phyloP scores from a whole-genome alignment of 441 rosid species.

The Capsella rubella region DNA sequence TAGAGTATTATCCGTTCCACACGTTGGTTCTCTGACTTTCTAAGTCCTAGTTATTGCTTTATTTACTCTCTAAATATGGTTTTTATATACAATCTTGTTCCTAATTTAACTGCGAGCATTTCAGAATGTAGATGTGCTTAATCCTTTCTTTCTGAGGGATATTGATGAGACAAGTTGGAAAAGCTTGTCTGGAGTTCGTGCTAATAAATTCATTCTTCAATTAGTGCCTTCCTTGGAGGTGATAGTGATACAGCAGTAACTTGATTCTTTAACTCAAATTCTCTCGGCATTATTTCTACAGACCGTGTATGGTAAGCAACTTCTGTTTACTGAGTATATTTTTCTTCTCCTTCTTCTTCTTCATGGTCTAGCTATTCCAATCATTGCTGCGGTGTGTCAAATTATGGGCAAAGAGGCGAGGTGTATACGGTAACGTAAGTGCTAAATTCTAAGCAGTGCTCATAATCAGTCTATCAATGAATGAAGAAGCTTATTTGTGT shows the following conservation, averaged over 20 bases:
- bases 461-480: constrained; percentile 20
- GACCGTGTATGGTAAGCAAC: not conserved
- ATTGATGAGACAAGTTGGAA: constrained; percentile 67
- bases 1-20: constrained; percentile 49
- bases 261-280: not conserved
- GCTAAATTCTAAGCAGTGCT: not conserved
- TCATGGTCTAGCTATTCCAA: constrained; percentile 53
- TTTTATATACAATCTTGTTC: not conserved
- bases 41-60: not conserved
- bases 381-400: constrained; percentile 59
- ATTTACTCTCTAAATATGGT: not conserved
- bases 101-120: constrained; percentile 2
- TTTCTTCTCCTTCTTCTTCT: constrained; percentile 9
- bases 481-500: constrained; percentile 9
- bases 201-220: constrained; percentile 55
- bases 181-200: constrained; percentile 64
- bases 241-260: constrained; percentile 1
- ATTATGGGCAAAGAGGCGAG: constrained; percentile 67
- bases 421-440: constrained; percentile 69
- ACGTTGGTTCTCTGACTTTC: constrained; percentile 44
- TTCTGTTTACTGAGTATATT: not conserved
- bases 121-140: constrained; percentile 61
- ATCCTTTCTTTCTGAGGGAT: constrained; percentile 51
- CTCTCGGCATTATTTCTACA: not conserved
- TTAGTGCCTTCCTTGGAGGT: constrained; percentile 64